phyloP scores from a whole-genome alignment of 208 protist species.

The Acanthamoeba culbertsoni region DNA sequence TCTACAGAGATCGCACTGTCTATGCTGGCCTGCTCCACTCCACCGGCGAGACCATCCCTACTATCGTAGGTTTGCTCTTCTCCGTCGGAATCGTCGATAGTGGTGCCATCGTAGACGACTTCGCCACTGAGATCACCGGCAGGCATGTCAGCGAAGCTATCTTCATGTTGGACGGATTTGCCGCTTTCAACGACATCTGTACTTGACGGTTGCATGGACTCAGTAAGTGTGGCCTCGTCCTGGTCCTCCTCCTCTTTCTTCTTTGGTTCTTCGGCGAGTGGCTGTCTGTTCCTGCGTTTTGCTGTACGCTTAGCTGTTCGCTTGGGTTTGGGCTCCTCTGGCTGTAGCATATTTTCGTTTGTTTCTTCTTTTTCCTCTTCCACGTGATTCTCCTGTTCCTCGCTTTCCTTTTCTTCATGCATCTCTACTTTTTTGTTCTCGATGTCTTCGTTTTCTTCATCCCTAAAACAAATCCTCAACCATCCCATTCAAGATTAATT shows the following conservation, averaged over 20 bases:
- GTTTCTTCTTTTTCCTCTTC: background rate
- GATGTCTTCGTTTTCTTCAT: background rate
- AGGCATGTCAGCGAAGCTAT: background rate
- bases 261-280: background rate
- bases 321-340: conserved; percentile 23
- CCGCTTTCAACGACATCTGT: too few relatives aligned
- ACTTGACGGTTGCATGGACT: too few relatives aligned
- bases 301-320: background rate
- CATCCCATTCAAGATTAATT: background rate
- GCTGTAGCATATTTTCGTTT: too few relatives aligned
- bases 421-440: background rate
- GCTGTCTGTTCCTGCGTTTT: background rate
- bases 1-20: background rate
- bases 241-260: background rate
- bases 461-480: background rate
- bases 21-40: background rate
- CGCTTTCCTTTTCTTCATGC: background rate
- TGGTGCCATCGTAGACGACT: background rate
- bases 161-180: too few relatives aligned
- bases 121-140: background rate
- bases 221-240: background rate
- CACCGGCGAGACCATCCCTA: background rate
- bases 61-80: background rate
- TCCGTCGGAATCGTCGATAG: background rate
- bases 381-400: background rate